Base-by-base conservation (phyloP, 192 early-diverging fungal genomes). In the Rhizoclosmatium sp. region DNA sequence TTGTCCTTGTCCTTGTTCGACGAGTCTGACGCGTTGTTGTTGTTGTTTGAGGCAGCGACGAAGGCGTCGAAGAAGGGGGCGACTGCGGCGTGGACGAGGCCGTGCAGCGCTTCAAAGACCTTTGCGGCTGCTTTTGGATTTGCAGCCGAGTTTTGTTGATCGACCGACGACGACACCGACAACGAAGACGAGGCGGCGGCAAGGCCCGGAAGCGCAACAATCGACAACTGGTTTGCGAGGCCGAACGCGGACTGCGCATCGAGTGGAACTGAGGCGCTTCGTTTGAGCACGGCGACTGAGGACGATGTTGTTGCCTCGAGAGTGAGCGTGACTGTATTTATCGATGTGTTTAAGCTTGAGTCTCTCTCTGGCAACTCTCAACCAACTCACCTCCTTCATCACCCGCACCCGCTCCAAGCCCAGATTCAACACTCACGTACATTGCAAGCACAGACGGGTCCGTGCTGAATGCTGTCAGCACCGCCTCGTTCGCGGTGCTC, bases 41-140 rank as follows among this genome's bases (percentile, higher is more conserved):
- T 47, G 88, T 88, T 47, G 87, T 76, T 81, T 78, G 93, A 91
- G 23, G 94, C 91, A 74, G 85, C 83, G 31, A 95, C 93, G 79
- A 93, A 98, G 10, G 97, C 97, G 78, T 98, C 95, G 81, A 99
- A 99, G 87, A 96, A 97, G 10, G 98, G 98, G 42, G 93, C 89
- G 61, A 98, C 94, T 1, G 95, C 98, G 82, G 94, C 91, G 80
- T 97, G 96, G 75, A 99, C 92, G 78, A 95, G 95, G 0, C 93
- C 92, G 69, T 98, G 96, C 3, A 98, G 83, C 1, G 93, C 88
- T 84, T 97, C 97, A 83, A 96, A 99, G 10, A 94, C 92, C 60
- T 88, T 91, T 7, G 78, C 76, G 58, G 82, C 78, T 65, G 80
- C 31, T 31, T 31, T 31, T 83, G 2, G 31, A 31, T 31, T 31